phyloP scores from a whole-genome alignment of 371 early-diverging fungal genomes.

The Blastocladiella emersonii region DNA sequence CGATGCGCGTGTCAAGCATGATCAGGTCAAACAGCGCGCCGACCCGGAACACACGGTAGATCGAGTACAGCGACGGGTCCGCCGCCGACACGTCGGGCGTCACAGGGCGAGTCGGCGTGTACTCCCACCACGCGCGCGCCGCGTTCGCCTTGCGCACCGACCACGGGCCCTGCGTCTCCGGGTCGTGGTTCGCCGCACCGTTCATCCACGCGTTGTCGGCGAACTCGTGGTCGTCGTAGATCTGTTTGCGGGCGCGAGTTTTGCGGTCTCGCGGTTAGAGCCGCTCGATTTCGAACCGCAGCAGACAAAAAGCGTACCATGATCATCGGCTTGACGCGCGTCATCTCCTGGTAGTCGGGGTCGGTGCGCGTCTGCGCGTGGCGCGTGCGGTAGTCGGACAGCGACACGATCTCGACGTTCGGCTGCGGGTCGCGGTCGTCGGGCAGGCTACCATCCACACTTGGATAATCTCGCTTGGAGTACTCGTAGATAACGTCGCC shows the following conservation, averaged over 20 bases:
- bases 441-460: neutral
- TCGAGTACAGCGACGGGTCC: neutral
- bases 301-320: no score
- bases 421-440: neutral
- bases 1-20: constrained; percentile 25
- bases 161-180: neutral
- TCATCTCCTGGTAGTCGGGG: neutral
- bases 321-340: neutral
- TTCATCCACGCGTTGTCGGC: neutral
- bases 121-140: neutral
- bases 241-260: no score
- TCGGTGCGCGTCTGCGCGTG: neutral
- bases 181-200: neutral
- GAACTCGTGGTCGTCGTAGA: constrained; percentile 2
- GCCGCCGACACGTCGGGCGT: neutral
- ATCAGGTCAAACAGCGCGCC: constrained; percentile 22
- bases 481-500: neutral
- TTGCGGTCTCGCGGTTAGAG: no score
- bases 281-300: no score
- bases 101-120: neutral
- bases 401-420: neutral
- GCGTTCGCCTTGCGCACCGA: neutral
- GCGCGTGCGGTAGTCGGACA: neutral
- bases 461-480: neutral
- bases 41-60: constrained; percentile 22